A percentile compares a stretch with the other conserved stretches of the same genome.
These are phyloP conservation scores for Ceratobasidium sp. DNA, from an alignment of 1,284 basidiomycete species.

Conservation along the genomic window DNA sequence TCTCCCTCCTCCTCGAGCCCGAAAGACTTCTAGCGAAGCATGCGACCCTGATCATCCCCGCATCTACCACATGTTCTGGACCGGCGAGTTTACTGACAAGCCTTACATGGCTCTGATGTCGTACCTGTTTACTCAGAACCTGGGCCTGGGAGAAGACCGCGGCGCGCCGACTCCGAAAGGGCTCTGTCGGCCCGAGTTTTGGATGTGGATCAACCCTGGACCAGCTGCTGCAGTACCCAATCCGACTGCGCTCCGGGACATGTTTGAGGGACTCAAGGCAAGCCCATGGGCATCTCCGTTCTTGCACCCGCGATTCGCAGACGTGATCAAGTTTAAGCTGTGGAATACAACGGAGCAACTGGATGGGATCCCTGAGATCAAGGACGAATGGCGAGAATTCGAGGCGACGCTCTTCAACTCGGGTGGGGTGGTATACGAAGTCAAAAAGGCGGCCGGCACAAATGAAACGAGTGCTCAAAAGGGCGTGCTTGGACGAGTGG, in stretches of 20 bases:
- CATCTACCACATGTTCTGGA: slow-evolving; percentile 88
- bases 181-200: slow-evolving; percentile 77
- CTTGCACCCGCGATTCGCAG: slow-evolving; percentile 78
- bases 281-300: slow-evolving; percentile 89
- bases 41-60: slow-evolving; percentile 77
- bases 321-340: slow-evolving; percentile 83
- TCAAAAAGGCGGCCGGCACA: slow-evolving; percentile 46
- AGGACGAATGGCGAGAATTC: slow-evolving; percentile 73
- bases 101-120: slow-evolving; percentile 80
- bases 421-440: slow-evolving; percentile 64
- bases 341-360: slow-evolving; percentile 92
- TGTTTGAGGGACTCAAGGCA: slow-evolving; percentile 68
- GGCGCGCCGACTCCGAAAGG: slow-evolving; percentile 48
- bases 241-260: slow-evolving; percentile 69
- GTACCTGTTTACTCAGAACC: slow-evolving; percentile 82
- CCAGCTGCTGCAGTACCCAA: slow-evolving; percentile 73
- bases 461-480: slow-evolving; percentile 43
- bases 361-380: slow-evolving; percentile 78
- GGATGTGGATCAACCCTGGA: slow-evolving; percentile 87
- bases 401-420: slow-evolving; percentile 64
- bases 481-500: slow-evolving; percentile 61
- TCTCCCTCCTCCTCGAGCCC: slow-evolving; percentile 42
- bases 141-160: slow-evolving; percentile 64
- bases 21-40: slow-evolving; percentile 43
- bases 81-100: slow-evolving; percentile 85